A percentile compares a stretch with the other conserved stretches of the same genome.
Conservation (phyloP, 768 basidiomycete species). For the Phaeotremella fagi region DNA sequence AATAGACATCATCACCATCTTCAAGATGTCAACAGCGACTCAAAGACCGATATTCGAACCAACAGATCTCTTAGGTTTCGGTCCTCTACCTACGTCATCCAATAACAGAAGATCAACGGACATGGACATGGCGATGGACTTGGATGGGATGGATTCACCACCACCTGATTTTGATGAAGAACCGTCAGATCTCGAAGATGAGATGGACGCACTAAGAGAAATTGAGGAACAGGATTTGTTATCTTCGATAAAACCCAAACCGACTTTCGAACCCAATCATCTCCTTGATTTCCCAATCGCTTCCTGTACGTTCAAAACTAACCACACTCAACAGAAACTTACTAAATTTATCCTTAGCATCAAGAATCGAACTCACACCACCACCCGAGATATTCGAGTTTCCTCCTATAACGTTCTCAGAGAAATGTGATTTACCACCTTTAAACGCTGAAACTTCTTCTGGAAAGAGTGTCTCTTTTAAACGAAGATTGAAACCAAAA, state of each 20-base stretch:
- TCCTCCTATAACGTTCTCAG: neutral
- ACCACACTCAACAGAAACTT: neutral
- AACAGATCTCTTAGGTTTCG: slow-evolving; percentile 21
- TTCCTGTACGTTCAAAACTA: slow-evolving; percentile 12
- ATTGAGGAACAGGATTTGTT: neutral
- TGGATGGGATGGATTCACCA: slow-evolving; percentile 10
- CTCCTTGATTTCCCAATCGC: too few relatives aligned
- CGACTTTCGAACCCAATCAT: too few relatives aligned
- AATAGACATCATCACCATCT: neutral
- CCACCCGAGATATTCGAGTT: slow-evolving; percentile 6
- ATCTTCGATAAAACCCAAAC: too few relatives aligned
- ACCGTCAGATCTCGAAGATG: slow-evolving; percentile 26
- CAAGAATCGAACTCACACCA: slow-evolving; percentile 4
- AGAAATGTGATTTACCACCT: slow-evolving; percentile 11
- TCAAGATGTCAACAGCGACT: neutral
- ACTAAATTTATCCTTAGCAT: slow-evolving; percentile 6
- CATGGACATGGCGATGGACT: neutral
- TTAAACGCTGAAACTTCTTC: slow-evolving; percentile 28
- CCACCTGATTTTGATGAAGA: slow-evolving; percentile 31
- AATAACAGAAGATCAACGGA: neutral
- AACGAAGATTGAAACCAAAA: slow-evolving; percentile 19
- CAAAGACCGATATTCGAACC: slow-evolving; percentile 20
- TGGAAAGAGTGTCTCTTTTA: slow-evolving; percentile 24
- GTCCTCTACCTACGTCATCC: slow-evolving; percentile 3
- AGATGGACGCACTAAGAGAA: slow-evolving; percentile 5